phyloP scores from a whole-genome alignment of 1,139 yeast species.

The Candida tropicalis region DNA sequence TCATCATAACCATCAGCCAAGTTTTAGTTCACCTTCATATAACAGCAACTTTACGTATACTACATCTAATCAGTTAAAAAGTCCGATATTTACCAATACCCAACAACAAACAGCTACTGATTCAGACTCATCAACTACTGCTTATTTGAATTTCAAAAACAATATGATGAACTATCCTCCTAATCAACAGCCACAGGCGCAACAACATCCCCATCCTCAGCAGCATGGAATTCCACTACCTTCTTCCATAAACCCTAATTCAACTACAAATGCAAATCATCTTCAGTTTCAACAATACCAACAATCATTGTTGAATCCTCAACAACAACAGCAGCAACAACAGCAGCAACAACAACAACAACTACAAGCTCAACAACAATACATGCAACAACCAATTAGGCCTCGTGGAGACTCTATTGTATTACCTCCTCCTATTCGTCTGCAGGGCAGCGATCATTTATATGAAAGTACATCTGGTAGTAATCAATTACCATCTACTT shows the following conservation, averaged over 20 bases:
- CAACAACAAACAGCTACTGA: background rate
- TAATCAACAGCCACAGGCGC: constrained; percentile 6
- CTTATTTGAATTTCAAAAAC: background rate
- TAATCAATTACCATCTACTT: constrained; percentile 4
- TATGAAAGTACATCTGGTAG: constrained; percentile 9
- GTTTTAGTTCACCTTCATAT: constrained; percentile 4
- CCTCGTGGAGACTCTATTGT: constrained; percentile 36
- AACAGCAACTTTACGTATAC: constrained; percentile 4
- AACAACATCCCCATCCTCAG: constrained; percentile 3
- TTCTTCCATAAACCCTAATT: background rate
- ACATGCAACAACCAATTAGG: constrained; percentile 17
- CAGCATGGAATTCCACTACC: constrained; percentile 4
- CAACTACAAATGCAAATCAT: constrained; percentile 1
- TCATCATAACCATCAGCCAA: constrained; percentile 6
- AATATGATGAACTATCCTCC: constrained; percentile 9
- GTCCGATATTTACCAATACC: background rate
- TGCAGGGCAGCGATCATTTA: constrained; percentile 14
- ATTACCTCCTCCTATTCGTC: constrained; percentile 32
- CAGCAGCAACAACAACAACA: constrained; percentile 12
- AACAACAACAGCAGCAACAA: constrained; percentile 10
- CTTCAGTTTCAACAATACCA: constrained; percentile 9
- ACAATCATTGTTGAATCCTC: constrained; percentile 9
- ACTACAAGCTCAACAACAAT: constrained; percentile 14
- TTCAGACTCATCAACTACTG: background rate
- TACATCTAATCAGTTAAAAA: background rate